These are phyloP conservation scores for Solanum tacnaense DNA, from an alignment of 257 asterid genomes.

Conservation along the genomic window DNA sequence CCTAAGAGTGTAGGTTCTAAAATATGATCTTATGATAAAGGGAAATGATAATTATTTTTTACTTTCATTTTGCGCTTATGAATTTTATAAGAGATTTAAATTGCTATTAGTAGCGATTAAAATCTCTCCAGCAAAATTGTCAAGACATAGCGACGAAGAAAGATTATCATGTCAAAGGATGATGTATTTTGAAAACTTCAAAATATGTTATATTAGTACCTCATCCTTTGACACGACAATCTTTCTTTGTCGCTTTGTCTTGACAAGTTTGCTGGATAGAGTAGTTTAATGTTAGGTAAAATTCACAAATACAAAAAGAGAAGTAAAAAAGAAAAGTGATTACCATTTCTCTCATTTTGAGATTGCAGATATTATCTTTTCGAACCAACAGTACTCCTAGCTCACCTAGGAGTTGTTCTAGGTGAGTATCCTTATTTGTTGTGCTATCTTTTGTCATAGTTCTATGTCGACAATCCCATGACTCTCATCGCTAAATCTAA, in stretches of 20 bases:
- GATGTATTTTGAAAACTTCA: no score
- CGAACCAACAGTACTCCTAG: background rate
- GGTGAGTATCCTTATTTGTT: background rate
- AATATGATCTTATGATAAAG: background rate
- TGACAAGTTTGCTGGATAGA: no score
- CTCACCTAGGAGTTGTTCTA: no score
- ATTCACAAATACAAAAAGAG: background rate
- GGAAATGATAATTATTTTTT: background rate
- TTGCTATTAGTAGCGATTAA: no score
- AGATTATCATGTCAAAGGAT: no score
- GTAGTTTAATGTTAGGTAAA: background rate
- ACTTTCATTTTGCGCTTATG: background rate
- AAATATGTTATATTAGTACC: no score
- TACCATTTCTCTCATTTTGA: constrained; percentile 9
- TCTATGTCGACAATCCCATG: constrained; percentile 13
- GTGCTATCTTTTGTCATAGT: constrained; percentile 16
- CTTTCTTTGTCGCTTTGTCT: no score
- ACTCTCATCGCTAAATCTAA: no score
- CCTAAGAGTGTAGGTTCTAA: background rate
- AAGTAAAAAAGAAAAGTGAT: background rate
- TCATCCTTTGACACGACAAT: no score
- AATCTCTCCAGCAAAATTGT: no score
- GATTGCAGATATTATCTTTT: background rate
- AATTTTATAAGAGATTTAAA: no score
- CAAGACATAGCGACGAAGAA: no score